Evolutionary conservation across 805 yeast species (phyloP).

Genomic region (Wickerhamomyces sydowiorum): DNA sequence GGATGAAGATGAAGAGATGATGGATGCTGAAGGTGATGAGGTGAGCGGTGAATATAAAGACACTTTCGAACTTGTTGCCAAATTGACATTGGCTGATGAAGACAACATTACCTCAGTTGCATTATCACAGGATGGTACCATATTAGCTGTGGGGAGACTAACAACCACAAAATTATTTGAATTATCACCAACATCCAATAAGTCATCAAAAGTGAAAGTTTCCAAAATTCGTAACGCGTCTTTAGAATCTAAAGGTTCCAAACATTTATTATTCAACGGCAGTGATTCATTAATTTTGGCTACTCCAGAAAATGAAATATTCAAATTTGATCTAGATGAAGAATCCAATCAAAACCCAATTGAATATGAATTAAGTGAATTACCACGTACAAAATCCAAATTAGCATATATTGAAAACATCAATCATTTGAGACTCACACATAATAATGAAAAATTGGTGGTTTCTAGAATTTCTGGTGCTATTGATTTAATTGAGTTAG

Average conservation of each 20-base stretch:
- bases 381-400: slow-evolving; percentile 28
- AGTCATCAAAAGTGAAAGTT: slow-evolving; percentile 36
- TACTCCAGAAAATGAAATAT: slow-evolving; percentile 58
- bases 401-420: slow-evolving; percentile 46
- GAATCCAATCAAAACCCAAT: slow-evolving; percentile 28
- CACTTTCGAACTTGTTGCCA: slow-evolving; percentile 55
- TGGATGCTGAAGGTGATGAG: slow-evolving; percentile 8
- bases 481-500: slow-evolving; percentile 43
- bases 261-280: slow-evolving; percentile 41
- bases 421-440: slow-evolving; percentile 44
- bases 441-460: slow-evolving; percentile 40
- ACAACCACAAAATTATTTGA: slow-evolving; percentile 64
- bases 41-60: slow-evolving; percentile 20
- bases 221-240: slow-evolving; percentile 41
- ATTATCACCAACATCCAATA: slow-evolving; percentile 35
- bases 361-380: slow-evolving; percentile 34
- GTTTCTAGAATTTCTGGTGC: slow-evolving; percentile 62
- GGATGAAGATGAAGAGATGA: slow-evolving; percentile 6
- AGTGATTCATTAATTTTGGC: slow-evolving; percentile 42
- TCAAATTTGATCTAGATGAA: slow-evolving; percentile 30
- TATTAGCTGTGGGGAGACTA: slow-evolving; percentile 68
- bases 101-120: slow-evolving; percentile 72
- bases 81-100: slow-evolving; percentile 63
- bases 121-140: slow-evolving; percentile 57
- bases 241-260: slow-evolving; percentile 47